These are phyloP conservation scores for Schizochytrium sp. DNA, from an alignment of 108 stramenopile species.

Conservation along the genomic window DNA sequence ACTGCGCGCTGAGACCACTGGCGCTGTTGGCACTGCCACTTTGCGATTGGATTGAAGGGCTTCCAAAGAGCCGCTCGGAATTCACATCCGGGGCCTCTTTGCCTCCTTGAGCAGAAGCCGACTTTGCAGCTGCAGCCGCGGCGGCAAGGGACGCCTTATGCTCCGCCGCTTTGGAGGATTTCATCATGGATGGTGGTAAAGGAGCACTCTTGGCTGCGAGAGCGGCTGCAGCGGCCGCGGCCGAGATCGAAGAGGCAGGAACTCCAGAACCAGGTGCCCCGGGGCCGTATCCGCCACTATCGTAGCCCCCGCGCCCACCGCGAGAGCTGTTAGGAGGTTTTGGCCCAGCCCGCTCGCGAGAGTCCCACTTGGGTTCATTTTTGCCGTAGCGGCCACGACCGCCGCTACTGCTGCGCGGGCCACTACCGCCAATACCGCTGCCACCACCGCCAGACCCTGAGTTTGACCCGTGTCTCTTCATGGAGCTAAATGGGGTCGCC, in stretches of 20 bases:
- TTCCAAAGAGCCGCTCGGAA: background rate
- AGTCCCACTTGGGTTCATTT: background rate
- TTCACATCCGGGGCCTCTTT: background rate
- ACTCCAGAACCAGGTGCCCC: background rate
- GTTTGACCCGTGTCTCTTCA: too few relatives aligned
- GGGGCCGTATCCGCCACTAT: background rate
- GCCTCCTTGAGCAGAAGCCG: background rate
- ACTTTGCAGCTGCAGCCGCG: background rate
- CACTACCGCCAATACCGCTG: background rate
- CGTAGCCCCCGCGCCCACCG: background rate
- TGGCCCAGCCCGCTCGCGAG: background rate
- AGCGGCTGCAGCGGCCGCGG: conserved; percentile 1
- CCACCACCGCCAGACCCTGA: background rate
- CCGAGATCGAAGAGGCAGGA: background rate
- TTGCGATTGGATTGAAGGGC: background rate
- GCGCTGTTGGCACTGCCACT: background rate
- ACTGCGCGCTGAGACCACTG: background rate
- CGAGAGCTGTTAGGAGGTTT: background rate
- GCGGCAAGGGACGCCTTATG: background rate
- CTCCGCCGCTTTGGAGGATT: background rate
- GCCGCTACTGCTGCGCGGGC: background rate
- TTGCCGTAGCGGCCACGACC: background rate
- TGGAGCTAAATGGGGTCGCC: background rate
- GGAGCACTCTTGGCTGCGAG: background rate
- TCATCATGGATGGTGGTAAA: background rate